A percentile compares a stretch with the other conserved stretches of the same genome.
Conservation (phyloP, 345 rosid species). For the Moricandia moricandioides region DNA sequence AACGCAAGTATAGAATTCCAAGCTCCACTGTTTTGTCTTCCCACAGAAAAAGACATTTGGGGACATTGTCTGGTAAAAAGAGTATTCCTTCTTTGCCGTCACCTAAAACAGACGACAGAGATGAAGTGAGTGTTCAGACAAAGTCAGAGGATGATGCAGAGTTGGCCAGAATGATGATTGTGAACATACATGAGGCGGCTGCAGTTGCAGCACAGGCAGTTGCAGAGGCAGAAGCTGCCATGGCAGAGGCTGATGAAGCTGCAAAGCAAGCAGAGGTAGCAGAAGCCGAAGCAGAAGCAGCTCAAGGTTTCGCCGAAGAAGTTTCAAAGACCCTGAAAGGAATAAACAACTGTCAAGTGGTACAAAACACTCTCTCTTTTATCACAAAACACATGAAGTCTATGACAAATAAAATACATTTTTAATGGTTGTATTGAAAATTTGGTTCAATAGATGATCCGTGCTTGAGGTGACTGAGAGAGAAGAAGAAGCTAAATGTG, state of each 20-base stretch:
- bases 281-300: conserved; percentile 93
- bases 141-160: conserved; percentile 74
- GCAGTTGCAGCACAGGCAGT: conserved; percentile 87
- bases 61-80: conserved; percentile 45
- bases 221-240: conserved; percentile 88
- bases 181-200: conserved; percentile 86
- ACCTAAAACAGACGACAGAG: conserved; percentile 49
- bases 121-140: conserved; percentile 50
- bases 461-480: conserved; percentile 5
- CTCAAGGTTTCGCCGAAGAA: conserved; percentile 86
- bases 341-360: conserved; percentile 45
- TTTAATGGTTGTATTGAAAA: neutral
- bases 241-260: conserved; percentile 92
- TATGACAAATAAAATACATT: neutral
- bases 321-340: conserved; percentile 71
- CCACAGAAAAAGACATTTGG: conserved; percentile 50
- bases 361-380: conserved; percentile 9
- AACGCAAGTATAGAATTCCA: conserved; percentile 82
- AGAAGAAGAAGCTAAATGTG: conserved; percentile 7
- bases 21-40: conserved; percentile 42
- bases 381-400: neutral
- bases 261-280: conserved; percentile 91
- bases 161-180: conserved; percentile 69
- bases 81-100: conserved; percentile 33
- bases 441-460: conserved; percentile 23